Conservation (phyloP, 2,329 filamentous ascomycete genomes). For the Xylariaceae sp. region DNA sequence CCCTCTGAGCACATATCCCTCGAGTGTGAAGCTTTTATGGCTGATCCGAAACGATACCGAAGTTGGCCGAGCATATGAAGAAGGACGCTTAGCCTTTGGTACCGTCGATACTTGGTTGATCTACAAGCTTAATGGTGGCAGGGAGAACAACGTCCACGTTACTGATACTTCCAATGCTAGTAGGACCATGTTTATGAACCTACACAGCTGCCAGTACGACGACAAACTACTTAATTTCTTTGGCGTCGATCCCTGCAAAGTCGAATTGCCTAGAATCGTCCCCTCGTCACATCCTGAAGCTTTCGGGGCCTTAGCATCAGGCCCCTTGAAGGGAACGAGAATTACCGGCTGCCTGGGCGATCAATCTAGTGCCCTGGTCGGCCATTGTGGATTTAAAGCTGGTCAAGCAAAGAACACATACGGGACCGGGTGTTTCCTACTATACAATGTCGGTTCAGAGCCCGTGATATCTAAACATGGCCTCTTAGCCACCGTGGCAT, state of each 20-base stretch:
- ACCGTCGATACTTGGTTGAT: conserved; percentile 87
- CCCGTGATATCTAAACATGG: conserved; percentile 82
- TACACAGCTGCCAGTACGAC: conserved; percentile 74
- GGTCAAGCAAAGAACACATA: conserved; percentile 89
- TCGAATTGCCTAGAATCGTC: conserved; percentile 75
- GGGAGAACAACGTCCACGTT: conserved; percentile 60
- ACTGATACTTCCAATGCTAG: conserved; percentile 86
- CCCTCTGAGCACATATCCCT: conserved; percentile 82
- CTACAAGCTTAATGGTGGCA: conserved; percentile 75
- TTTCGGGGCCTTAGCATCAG: conserved; percentile 62
- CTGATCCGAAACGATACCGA: conserved; percentile 64
- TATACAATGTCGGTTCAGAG: conserved; percentile 81
- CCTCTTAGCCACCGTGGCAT: conserved; percentile 79
- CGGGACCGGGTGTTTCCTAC: conserved; percentile 81
- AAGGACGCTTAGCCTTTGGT: conserved; percentile 71
- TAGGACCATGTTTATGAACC: conserved; percentile 91
- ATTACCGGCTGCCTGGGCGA: conserved; percentile 85
- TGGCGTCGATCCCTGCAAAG: conserved; percentile 60
- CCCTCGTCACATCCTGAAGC: conserved; percentile 69
- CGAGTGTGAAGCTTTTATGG: conserved; percentile 80
- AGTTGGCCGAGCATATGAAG: conserved; percentile 70
- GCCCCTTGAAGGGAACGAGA: conserved; percentile 60
- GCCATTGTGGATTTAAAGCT: conserved; percentile 75
- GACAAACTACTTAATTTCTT: conserved; percentile 74
- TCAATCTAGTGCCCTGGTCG: conserved; percentile 79